These are phyloP conservation scores for Chimonanthus praecox DNA, from an alignment of 164 flowering plant genomes.

Conservation along the genomic window DNA sequence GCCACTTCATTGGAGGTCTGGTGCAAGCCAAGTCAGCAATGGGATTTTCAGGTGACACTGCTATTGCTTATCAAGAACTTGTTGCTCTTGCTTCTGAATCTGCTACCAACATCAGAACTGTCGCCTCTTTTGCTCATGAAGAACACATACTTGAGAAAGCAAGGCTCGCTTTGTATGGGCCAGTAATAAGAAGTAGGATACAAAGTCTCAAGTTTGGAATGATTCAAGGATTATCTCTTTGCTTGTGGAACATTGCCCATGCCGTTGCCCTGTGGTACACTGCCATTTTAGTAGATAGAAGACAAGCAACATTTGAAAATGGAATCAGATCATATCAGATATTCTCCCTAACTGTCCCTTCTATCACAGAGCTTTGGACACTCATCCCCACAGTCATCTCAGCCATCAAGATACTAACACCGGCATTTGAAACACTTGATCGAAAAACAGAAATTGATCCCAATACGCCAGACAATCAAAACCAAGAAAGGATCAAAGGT, in stretches of 20 bases:
- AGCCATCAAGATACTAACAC: constrained; percentile 46
- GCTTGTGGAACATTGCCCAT: constrained; percentile 69
- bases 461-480: constrained; percentile 28
- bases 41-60: constrained; percentile 52
- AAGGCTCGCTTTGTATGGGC: constrained; percentile 26
- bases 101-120: constrained; percentile 52
- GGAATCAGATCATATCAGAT: constrained; percentile 73
- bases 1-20: constrained; percentile 75
- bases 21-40: constrained; percentile 66
- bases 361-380: constrained; percentile 71
- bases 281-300: constrained; percentile 37
- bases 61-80: constrained; percentile 43
- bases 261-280: constrained; percentile 80
- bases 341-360: constrained; percentile 74
- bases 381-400: constrained; percentile 61
- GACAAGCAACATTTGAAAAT: constrained; percentile 44
- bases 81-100: constrained; percentile 57
- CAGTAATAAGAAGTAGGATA: constrained; percentile 39
- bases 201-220: constrained; percentile 56
- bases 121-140: constrained; percentile 67
- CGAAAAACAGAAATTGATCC: constrained; percentile 55
- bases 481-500: constrained; percentile 32
- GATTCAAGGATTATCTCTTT: constrained; percentile 60
- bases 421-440: constrained; percentile 56
- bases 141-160: constrained; percentile 55